phyloP scores from a whole-genome alignment of 2,329 filamentous ascomycete genomes.

The Zymoseptoria tritici region DNA sequence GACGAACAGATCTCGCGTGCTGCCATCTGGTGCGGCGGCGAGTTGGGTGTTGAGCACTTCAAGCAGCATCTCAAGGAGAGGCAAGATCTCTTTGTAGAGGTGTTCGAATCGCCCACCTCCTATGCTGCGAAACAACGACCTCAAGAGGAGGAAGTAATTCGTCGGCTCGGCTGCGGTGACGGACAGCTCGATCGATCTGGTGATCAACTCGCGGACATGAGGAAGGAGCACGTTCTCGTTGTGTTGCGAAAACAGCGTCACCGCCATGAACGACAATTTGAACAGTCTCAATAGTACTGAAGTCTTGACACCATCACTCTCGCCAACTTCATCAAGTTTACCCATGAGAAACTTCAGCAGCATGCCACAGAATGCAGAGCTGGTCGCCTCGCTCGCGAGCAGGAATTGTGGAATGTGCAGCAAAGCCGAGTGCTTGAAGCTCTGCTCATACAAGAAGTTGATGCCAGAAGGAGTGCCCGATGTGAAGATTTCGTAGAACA shows the following conservation, averaged over 20 bases:
- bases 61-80: constrained; percentile 90
- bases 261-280: constrained; percentile 98
- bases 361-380: constrained; percentile 96
- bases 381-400: constrained; percentile 95
- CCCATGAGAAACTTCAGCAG: constrained; percentile 95
- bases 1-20: constrained; percentile 91
- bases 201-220: constrained; percentile 94
- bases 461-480: constrained; percentile 56
- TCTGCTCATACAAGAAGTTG: constrained; percentile 91
- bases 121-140: constrained; percentile 91
- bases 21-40: constrained; percentile 78
- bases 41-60: constrained; percentile 95
- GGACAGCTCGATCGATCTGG: constrained; percentile 91
- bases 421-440: constrained; percentile 90
- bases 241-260: constrained; percentile 86
- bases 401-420: constrained; percentile 97
- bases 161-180: constrained; percentile 95
- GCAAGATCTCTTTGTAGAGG: constrained; percentile 94
- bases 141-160: constrained; percentile 92
- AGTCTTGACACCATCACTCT: constrained; percentile 82
- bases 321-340: constrained; percentile 89
- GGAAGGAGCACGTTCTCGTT: constrained; percentile 94
- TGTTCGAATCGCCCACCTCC: constrained; percentile 96
- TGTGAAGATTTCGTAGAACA: constrained; percentile 90
- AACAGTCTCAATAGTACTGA: constrained; percentile 89